These are phyloP conservation scores for Diaporthe longicolla DNA, from an alignment of 2,329 filamentous ascomycete species.

Conservation along the genomic window DNA sequence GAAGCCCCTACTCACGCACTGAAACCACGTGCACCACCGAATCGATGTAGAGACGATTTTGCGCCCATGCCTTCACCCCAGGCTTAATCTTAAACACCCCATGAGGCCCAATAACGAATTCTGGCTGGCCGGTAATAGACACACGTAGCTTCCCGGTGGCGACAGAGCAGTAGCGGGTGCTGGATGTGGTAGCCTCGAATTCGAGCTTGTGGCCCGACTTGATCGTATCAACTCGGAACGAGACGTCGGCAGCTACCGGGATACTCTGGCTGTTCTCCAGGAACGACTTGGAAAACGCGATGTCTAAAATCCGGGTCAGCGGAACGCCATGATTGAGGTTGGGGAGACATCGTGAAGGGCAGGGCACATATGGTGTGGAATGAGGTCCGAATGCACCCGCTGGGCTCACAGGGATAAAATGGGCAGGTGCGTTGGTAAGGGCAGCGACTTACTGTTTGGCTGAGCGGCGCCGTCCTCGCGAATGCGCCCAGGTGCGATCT, in stretches of 20 bases:
- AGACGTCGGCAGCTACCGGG: constrained; percentile 47
- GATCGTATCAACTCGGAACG: constrained; percentile 50
- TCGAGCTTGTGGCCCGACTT: constrained; percentile 44
- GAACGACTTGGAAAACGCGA: constrained; percentile 54
- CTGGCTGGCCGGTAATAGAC: constrained; percentile 44
- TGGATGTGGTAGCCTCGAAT: constrained; percentile 43
- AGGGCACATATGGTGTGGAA: background rate
- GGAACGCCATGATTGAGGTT: background rate
- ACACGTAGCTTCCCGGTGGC: constrained; percentile 51
- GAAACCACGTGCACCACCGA: constrained; percentile 47
- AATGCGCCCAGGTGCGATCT: constrained; percentile 53
- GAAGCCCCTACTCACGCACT: background rate
- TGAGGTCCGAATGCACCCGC: background rate
- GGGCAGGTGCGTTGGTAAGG: background rate
- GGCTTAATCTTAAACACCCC: constrained; percentile 48
- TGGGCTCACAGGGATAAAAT: no score
- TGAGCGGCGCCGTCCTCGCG: constrained; percentile 34
- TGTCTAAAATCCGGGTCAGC: constrained; percentile 42
- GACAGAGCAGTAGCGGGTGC: constrained; percentile 49
- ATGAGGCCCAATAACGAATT: constrained; percentile 48
- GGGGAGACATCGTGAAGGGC: background rate
- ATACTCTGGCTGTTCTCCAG: constrained; percentile 47
- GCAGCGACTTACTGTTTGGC: constrained; percentile 45
- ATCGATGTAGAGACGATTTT: constrained; percentile 48
- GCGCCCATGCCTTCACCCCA: constrained; percentile 43